Evolutionary conservation across 768 basidiomycete species (phyloP).

Genomic region (Lenzites betulinus): DNA sequence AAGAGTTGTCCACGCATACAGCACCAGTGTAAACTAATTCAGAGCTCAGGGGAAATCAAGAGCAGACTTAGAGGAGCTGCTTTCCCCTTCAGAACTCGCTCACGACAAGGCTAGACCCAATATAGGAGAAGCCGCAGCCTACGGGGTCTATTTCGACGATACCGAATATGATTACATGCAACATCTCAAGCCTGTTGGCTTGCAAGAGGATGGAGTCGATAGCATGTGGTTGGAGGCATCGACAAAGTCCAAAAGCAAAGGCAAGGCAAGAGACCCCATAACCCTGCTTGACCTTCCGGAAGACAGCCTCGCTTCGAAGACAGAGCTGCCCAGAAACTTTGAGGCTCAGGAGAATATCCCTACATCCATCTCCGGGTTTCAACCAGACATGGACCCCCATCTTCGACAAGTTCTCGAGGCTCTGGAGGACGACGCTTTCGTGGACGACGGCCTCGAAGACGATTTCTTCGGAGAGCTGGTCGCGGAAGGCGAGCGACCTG

Average conservation of each 20-base stretch:
- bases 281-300: slow-evolving; percentile 60
- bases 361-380: slow-evolving; percentile 82
- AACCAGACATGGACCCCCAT: slow-evolving; percentile 96
- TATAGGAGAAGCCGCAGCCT: slow-evolving; percentile 84
- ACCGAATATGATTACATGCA: slow-evolving; percentile 98
- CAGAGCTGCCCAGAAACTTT: slow-evolving; percentile 73
- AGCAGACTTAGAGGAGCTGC: slow-evolving; percentile 69
- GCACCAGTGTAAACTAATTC: slow-evolving; percentile 2
- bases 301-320: slow-evolving; percentile 70
- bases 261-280: slow-evolving; percentile 40
- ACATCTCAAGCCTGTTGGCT: slow-evolving; percentile 80
- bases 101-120: slow-evolving; percentile 51
- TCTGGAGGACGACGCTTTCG: slow-evolving; percentile 93
- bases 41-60: slow-evolving; percentile 71
- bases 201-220: slow-evolving; percentile 79
- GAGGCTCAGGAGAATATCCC: slow-evolving; percentile 81
- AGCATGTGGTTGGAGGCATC: slow-evolving; percentile 82
- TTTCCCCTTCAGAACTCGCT: slow-evolving; percentile 50
- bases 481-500: slow-evolving; percentile 64
- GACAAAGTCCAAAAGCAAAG: slow-evolving; percentile 43
- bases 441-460: slow-evolving; percentile 73
- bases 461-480: slow-evolving; percentile 78
- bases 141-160: slow-evolving; percentile 95
- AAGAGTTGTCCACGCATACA: slow-evolving; percentile 49
- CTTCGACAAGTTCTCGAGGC: slow-evolving; percentile 92